These are phyloP conservation scores for Pyracantha coccinea DNA, from an alignment of 331 rosid species.

Conservation along the genomic window DNA sequence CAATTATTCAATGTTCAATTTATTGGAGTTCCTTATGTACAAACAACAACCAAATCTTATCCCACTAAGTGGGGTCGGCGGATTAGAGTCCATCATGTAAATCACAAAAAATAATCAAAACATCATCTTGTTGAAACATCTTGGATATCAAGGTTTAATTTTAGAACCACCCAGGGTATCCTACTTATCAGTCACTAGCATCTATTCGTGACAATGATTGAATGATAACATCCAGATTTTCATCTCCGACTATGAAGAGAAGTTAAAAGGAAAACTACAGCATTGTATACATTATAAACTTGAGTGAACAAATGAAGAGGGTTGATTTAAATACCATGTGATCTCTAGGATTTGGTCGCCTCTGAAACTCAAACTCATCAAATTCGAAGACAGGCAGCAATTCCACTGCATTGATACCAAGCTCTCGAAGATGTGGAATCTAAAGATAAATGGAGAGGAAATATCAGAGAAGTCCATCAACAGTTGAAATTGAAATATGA, in stretches of 20 bases:
- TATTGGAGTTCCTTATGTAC: no score
- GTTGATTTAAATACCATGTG: slow-evolving; percentile 63
- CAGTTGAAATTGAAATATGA: background rate
- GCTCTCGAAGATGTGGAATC: slow-evolving; percentile 97
- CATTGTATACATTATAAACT: background rate
- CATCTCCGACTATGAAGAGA: background rate
- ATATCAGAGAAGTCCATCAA: background rate
- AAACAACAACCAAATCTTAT: no score
- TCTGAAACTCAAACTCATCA: slow-evolving; percentile 88
- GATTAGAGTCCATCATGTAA: no score
- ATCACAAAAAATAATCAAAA: background rate
- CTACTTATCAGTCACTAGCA: background rate
- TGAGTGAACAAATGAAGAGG: background rate
- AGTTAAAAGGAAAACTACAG: background rate
- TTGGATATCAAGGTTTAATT: background rate
- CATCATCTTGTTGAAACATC: background rate
- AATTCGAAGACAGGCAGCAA: slow-evolving; percentile 85
- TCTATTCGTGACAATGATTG: background rate
- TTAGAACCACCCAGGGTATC: background rate
- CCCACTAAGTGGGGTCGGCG: no score
- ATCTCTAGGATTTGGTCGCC: slow-evolving; percentile 85
- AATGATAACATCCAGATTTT: background rate
- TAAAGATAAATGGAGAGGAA: slow-evolving; percentile 20
- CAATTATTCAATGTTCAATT: background rate
- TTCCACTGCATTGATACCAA: slow-evolving; percentile 91